phyloP scores from a whole-genome alignment of 352 stramenopile species.

The Globisporangium okanoganense region DNA sequence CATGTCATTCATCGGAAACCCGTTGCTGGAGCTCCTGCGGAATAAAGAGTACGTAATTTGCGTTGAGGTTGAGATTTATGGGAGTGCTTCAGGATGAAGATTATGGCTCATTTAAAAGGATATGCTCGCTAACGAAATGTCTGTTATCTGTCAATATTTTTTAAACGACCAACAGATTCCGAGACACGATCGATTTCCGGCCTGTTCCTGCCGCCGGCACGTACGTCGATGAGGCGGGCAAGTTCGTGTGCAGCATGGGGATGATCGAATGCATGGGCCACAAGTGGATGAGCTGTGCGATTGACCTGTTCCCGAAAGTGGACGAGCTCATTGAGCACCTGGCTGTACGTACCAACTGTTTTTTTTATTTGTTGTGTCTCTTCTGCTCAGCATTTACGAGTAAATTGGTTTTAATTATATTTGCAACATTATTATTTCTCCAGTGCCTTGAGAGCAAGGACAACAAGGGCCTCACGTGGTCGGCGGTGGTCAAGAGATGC shows the following conservation, averaged over 20 bases:
- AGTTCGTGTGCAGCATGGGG: slow-evolving; percentile 68
- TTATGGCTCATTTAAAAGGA: no score
- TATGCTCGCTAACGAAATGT: neutral
- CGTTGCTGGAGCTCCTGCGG: slow-evolving; percentile 55
- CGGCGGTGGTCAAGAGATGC: slow-evolving; percentile 54
- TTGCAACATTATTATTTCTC: neutral
- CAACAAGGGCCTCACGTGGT: slow-evolving; percentile 71
- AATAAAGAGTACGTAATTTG: slow-evolving; percentile 43
- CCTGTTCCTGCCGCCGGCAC: slow-evolving; percentile 74
- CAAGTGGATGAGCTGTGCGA: slow-evolving; percentile 74
- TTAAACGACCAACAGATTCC: slow-evolving; percentile 38
- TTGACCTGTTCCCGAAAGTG: slow-evolving; percentile 62
- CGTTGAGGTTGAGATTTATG: neutral
- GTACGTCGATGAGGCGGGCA: slow-evolving; percentile 42
- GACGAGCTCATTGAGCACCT: slow-evolving; percentile 58
- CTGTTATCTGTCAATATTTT: neutral
- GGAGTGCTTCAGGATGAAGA: no score
- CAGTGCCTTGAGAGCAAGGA: slow-evolving; percentile 76
- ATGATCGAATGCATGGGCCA: slow-evolving; percentile 72
- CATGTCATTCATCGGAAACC: slow-evolving; percentile 65
- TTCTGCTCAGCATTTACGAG: neutral
- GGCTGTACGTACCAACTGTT: slow-evolving; percentile 40
- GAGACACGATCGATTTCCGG: slow-evolving; percentile 63
- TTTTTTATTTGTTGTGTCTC: neutral
- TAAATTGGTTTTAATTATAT: no score